Evolutionary conservation across 2,329 filamentous ascomycete genomes (phyloP).

Genomic region (Rhynchosporium graminicola): DNA sequence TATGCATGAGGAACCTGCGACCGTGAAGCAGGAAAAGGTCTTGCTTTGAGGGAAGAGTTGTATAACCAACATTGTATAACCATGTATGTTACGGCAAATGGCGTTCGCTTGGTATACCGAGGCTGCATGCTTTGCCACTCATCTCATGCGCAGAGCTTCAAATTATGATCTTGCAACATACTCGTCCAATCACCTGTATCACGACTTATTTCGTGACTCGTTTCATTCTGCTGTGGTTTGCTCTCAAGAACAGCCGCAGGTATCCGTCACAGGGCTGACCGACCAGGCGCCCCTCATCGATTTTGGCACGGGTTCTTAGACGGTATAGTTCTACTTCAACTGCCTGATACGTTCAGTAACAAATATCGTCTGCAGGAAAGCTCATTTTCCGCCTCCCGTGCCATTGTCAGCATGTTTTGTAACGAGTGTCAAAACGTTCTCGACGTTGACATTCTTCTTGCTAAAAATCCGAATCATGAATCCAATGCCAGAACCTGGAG

Average conservation of each 20-base stretch:
- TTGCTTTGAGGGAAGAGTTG: constrained; percentile 26
- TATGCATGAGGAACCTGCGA: constrained; percentile 42
- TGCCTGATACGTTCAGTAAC: too few relatives aligned
- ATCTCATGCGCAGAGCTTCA: background rate
- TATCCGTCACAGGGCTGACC: too few relatives aligned
- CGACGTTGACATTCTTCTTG: constrained; percentile 10
- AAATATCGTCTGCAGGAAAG: background rate
- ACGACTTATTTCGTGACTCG: too few relatives aligned
- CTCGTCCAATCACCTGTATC: too few relatives aligned
- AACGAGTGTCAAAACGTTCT: constrained; percentile 11
- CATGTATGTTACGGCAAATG: constrained; percentile 5
- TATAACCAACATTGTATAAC: constrained; percentile 17
- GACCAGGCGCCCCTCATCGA: too few relatives aligned
- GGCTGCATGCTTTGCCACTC: background rate
- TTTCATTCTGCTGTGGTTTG: too few relatives aligned
- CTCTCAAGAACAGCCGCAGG: too few relatives aligned
- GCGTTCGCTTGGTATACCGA: background rate
- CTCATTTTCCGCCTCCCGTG: background rate
- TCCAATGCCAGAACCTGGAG: background rate
- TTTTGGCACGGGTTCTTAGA: too few relatives aligned
- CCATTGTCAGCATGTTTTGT: constrained; percentile 1
- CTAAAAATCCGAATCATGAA: background rate
- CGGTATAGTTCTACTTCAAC: too few relatives aligned
- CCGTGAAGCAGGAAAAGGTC: constrained; percentile 28
- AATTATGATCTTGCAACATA: too few relatives aligned